These are phyloP conservation scores for Plasmodium chabaudi DNA, from an alignment of 169 alveolate species.

Conservation along the genomic window DNA sequence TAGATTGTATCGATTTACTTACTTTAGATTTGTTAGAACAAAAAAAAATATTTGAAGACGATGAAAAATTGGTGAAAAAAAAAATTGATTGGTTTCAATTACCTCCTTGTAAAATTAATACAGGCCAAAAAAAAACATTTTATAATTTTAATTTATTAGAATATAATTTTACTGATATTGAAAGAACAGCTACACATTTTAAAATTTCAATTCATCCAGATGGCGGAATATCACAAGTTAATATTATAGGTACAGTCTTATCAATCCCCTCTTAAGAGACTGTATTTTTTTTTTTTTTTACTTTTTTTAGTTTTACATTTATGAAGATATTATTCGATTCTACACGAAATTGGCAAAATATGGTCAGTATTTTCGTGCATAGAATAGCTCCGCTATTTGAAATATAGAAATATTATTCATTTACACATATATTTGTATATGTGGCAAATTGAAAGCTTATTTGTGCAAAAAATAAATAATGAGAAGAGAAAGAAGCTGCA, in stretches of 20 bases:
- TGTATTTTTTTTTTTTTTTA: too few species aligned
- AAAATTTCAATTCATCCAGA: conserved; percentile 68
- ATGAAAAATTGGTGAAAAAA: conserved; percentile 53
- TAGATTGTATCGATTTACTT: conserved; percentile 65
- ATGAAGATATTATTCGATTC: too few species aligned
- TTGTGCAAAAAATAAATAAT: too few species aligned
- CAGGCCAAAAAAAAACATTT: conserved; percentile 43
- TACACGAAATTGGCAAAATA: too few species aligned
- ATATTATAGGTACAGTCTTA: conserved; percentile 57
- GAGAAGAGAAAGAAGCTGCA: too few species aligned
- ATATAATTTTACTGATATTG: conserved; percentile 41
- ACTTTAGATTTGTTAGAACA: conserved; percentile 69
- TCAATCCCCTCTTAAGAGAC: conserved; percentile 7
- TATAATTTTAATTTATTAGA: conserved; percentile 60
- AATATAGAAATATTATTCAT: too few species aligned
- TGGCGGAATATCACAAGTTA: conserved; percentile 68
- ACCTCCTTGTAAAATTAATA: conserved; percentile 54
- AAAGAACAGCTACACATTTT: conserved; percentile 65
- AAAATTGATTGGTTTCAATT: conserved; percentile 59
- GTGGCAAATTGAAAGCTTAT: too few species aligned
- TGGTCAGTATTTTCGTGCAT: too few species aligned
- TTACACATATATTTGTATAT: too few species aligned
- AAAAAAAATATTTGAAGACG: conserved; percentile 66
- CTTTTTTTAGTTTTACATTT: too few species aligned
- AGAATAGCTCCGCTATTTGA: too few species aligned